Evolutionary conservation across 2,329 filamentous ascomycete genomes (phyloP).

Genomic region (Dactylella cylindrospora): DNA sequence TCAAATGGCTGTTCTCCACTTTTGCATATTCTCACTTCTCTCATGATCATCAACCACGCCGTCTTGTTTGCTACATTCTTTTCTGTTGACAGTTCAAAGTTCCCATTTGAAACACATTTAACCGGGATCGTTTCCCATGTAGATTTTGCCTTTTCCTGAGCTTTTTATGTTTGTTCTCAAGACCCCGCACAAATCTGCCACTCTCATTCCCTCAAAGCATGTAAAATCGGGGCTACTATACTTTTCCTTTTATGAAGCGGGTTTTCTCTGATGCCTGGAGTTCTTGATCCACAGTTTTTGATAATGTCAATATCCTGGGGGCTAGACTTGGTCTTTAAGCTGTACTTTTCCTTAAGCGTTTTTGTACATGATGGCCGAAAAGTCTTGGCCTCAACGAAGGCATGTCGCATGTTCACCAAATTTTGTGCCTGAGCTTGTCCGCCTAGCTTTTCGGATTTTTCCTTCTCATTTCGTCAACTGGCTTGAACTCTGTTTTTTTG

Average conservation of each 20-base stretch:
- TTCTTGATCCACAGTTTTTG: constrained; percentile 28
- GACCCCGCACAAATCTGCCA: constrained; percentile 19
- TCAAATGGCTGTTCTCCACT: constrained; percentile 31
- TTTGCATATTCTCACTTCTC: constrained; percentile 39
- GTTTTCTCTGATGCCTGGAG: constrained; percentile 17
- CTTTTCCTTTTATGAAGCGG: constrained; percentile 3
- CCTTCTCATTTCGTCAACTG: constrained; percentile 44
- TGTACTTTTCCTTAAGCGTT: constrained; percentile 28
- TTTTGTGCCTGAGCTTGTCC: too few species aligned
- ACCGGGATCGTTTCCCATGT: constrained; percentile 34
- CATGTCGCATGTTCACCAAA: constrained; percentile 40
- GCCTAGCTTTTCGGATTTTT: constrained; percentile 36
- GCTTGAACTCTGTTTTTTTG: constrained; percentile 16
- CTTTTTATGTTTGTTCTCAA: constrained; percentile 6
- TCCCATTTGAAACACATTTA: constrained; percentile 43
- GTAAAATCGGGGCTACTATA: constrained; percentile 30
- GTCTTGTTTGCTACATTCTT: constrained; percentile 14
- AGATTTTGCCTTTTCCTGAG: constrained; percentile 20
- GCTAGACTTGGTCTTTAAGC: constrained; percentile 1
- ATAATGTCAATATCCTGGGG: constrained; percentile 23
- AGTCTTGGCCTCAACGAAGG: constrained; percentile 27
- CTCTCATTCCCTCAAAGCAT: constrained; percentile 41
- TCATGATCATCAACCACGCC: constrained; percentile 25
- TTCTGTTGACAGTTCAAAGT: constrained; percentile 14
- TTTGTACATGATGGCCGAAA: constrained; percentile 25